A percentile compares a stretch with the other conserved stretches of the same genome.
These are phyloP conservation scores for Fusarium sacchari DNA, from an alignment of 2,329 filamentous ascomycete genomes.

Conservation along the genomic window DNA sequence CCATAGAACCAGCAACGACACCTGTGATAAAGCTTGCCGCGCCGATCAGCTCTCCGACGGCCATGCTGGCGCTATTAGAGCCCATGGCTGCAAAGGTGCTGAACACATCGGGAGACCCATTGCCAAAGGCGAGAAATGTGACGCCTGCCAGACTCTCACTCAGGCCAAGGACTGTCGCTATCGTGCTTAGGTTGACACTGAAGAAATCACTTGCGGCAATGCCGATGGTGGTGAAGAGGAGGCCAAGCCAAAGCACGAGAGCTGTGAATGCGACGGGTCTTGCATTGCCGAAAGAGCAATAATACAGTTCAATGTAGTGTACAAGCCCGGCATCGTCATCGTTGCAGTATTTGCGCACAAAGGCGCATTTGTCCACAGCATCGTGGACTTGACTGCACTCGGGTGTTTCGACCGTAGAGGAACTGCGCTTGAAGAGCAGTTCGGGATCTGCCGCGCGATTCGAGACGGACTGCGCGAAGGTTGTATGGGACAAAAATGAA, in stretches of 20 bases:
- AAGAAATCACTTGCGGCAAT: conserved; percentile 99
- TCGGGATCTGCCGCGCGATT: conserved; percentile 10
- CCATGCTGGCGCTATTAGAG: conserved; percentile 96
- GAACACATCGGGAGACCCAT: conserved; percentile 97
- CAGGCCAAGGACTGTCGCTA: conserved; percentile 87
- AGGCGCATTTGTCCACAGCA: conserved; percentile 84
- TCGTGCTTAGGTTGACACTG: conserved; percentile 94
- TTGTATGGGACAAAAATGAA: conserved; percentile 52
- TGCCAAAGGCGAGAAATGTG: conserved; percentile 95
- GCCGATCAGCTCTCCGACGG: conserved; percentile 92
- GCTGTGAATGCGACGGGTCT: conserved; percentile 83
- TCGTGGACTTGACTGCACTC: conserved; percentile 84
- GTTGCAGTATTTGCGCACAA: conserved; percentile 81
- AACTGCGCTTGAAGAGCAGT: conserved; percentile 42
- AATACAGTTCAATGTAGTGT: conserved; percentile 90
- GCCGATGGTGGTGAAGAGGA: conserved; percentile 96
- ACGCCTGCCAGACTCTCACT: conserved; percentile 97
- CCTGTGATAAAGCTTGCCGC: conserved; percentile 96
- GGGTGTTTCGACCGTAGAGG: conserved; percentile 41
- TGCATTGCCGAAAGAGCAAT: conserved; percentile 76
- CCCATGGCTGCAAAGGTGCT: conserved; percentile 98
- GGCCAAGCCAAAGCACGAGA: conserved; percentile 82
- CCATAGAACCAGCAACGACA: conserved; percentile 97
- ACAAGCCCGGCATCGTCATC: conserved; percentile 92
- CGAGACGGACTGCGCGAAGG: conserved; percentile 17